These are phyloP conservation scores for Saccharomyces hybrid DNA, from an alignment of 1,139 yeast genomes.

Conservation along the genomic window DNA sequence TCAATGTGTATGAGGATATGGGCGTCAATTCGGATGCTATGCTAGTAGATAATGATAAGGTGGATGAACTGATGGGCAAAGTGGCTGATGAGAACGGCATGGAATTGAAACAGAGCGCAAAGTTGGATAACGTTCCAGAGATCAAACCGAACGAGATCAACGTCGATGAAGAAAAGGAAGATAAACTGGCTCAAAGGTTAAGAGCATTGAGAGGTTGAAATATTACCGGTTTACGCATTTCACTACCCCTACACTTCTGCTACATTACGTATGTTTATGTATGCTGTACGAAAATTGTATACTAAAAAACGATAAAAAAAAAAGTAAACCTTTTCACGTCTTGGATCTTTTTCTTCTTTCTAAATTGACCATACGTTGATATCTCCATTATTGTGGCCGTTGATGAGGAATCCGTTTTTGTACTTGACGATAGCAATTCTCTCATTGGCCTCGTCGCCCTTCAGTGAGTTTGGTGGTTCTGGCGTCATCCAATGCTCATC, in stretches of 20 bases:
- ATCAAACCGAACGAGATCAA: slow-evolving; percentile 31
- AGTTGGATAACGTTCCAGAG: slow-evolving; percentile 48
- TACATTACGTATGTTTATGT: background rate
- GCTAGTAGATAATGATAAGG: slow-evolving; percentile 78
- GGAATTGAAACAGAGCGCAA: slow-evolving; percentile 67
- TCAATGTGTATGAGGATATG: slow-evolving; percentile 86
- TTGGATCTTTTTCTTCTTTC: background rate
- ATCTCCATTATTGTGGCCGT: background rate
- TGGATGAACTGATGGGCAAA: slow-evolving; percentile 81
- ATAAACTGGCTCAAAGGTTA: slow-evolving; percentile 74
- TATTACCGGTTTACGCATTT: background rate
- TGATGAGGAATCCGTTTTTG: background rate
- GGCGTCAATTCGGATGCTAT: slow-evolving; percentile 84
- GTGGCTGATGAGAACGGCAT: slow-evolving; percentile 98
- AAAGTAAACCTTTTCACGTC: background rate
- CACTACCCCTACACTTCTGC: background rate
- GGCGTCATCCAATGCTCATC: background rate
- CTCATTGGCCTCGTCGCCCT: background rate
- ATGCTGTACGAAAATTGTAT: background rate
- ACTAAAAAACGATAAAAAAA: background rate
- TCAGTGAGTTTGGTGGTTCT: background rate
- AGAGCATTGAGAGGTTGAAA: slow-evolving; percentile 57
- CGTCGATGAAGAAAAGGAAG: slow-evolving; percentile 73
- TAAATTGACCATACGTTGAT: background rate
- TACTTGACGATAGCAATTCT: background rate